Base-by-base conservation (phyloP, 2,329 filamentous ascomycete genomes). In the Aspergillus sp. region DNA sequence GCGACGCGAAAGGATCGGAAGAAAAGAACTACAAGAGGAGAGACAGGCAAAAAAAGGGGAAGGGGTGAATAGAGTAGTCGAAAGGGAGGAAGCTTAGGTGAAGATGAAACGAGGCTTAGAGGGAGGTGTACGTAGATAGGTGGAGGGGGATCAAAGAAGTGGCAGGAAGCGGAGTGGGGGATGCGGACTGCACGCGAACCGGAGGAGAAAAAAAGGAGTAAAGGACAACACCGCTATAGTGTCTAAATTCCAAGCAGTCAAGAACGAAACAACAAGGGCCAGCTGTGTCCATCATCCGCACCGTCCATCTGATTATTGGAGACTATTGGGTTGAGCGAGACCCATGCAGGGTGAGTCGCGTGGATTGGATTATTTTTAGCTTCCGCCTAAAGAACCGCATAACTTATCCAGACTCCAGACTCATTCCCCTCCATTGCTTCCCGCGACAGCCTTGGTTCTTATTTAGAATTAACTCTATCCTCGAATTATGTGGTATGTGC, bases 401-500 rank as follows among this genome's bases (percentile, higher is more conserved):
- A 40, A 33, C 33, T 44, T 58, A 50, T 63, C 23, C 44, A 48
- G 43, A 21, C 23, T 41, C 31, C 15, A 53, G 27, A 46, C 51
- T 24, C 21, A 31, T 40, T 43, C 44, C 48, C 12, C 44, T 51
- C 48, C 43, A 19, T 47, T 27, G 15, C 35, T n/a, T 3, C 35
- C 35, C 35, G 35, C 37, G 21, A 24, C 15, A 15, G 23, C n/a
- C 44, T 31, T 48, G 19, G n/a, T 37, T 19, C 27, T 19, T 31
- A 40, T 40, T 21, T 39, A 51, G n/a, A 17, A 23, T 14, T 37
- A 41, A 21, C 12, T 19, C 8, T 17, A 23, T 21, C 21, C 19
- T 37, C 8, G 23, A 49, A 61, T 46, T 58, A 72, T 72, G 70
- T 73, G 69, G 70, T 72, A 62, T 52, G 65, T 62, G 8, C 37